Base-by-base conservation (phyloP, 1,284 basidiomycete species). In the Uromyces viciae-fabae region DNA sequence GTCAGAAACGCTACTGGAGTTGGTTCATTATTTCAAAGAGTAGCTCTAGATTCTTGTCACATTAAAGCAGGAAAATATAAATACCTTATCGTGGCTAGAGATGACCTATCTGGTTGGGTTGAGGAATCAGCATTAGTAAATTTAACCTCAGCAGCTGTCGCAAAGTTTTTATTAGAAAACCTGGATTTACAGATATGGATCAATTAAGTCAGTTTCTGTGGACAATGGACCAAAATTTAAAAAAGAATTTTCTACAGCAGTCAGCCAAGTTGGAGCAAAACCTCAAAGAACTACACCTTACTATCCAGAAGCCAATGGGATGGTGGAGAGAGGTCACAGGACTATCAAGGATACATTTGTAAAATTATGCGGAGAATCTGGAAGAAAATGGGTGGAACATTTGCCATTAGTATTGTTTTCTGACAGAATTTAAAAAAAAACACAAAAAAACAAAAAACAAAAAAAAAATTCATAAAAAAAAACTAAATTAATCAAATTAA, bases 51-150 rank as follows among this genome's bases (percentile, higher is more conserved):
- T 42, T 25, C 52, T 9, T 49, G 56, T 8, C 73, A 75, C 28
- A 42, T 75, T 38, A 81, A 81, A 36, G 71, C 71, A 5, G 31
- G 46, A 28, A 33, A 52, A 11, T 54, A 52, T 11, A 43, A 76
- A 46, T 81, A 75, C 43, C n/a, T 75, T 8, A 58, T 81, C 19
- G 72, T 81, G 33, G 71, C 71, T 2, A 42, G 79, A 28, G 66
- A 81, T 56, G 71, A 81, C 46, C 68, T 81, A 31, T 66, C 43
- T 9, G 79, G 79, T 11, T 81, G 80, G 80, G 54, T 66, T 3
- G 73, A 74, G 31, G 56, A 54, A 31, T 52, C 40, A 36, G 3
- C 72, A 2, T 38, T 81, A 3, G 42, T 25, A 3, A 69, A 19
- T 22, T 31, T 75, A 22, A 62, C 33, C 9, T 46, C 73, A 11